phyloP scores from a whole-genome alignment of 2,329 filamentous ascomycete species.

The Cladosporium sp. region DNA sequence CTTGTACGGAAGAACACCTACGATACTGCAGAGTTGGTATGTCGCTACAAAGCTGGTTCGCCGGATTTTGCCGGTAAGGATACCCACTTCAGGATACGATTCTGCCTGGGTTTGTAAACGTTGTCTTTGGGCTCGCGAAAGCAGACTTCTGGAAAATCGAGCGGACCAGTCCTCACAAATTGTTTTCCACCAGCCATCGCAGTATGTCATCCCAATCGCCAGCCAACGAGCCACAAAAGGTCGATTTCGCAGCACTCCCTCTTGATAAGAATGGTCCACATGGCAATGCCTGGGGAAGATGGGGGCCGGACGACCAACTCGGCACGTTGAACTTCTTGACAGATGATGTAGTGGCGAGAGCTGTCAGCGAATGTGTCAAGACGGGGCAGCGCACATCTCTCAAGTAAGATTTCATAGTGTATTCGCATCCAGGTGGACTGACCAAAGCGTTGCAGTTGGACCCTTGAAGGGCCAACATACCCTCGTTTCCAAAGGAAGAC shows the following conservation, averaged over 20 bases:
- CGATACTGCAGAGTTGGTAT: neutral
- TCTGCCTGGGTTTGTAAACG: neutral
- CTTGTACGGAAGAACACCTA: neutral
- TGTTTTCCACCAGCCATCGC: neutral
- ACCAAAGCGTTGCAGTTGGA: neutral
- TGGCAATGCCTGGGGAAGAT: constrained; percentile 42
- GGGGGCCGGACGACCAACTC: constrained; percentile 57
- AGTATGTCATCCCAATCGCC: neutral
- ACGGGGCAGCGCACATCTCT: neutral
- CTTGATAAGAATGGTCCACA: constrained; percentile 50
- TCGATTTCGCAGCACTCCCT: constrained; percentile 39
- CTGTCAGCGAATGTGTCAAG: constrained; percentile 37
- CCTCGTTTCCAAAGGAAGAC: constrained; percentile 11
- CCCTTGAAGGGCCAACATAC: neutral
- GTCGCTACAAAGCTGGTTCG: neutral
- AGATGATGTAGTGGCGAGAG: constrained; percentile 43
- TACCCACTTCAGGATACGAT: neutral
- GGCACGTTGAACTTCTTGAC: constrained; percentile 64
- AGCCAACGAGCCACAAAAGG: neutral
- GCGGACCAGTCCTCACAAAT: neutral
- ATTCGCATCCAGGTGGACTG: neutral
- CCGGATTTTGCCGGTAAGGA: neutral
- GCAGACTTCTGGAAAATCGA: neutral
- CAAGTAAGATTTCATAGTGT: neutral
- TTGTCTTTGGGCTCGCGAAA: neutral